Evolutionary conservation across 2,329 filamentous ascomycete genomes (phyloP).

Genomic region (Sarocladium strictum): DNA sequence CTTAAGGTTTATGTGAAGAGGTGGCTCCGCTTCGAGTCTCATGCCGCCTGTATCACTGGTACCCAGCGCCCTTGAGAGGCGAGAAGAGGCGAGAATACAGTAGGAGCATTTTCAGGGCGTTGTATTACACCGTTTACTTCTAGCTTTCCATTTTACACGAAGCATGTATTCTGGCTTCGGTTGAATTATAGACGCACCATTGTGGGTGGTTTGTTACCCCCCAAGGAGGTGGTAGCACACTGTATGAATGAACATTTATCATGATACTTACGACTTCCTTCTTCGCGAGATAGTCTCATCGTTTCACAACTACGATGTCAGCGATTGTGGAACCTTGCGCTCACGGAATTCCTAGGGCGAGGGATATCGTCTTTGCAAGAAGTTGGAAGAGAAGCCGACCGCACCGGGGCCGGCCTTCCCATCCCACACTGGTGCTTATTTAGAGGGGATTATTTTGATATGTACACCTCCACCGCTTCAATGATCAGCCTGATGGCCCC

Average conservation of each 20-base stretch:
- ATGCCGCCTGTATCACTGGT: too few species aligned
- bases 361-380: background rate
- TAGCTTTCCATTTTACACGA: background rate
- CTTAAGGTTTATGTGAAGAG: too few species aligned
- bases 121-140: background rate
- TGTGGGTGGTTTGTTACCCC: background rate
- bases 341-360: background rate
- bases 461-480: background rate
- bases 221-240: background rate
- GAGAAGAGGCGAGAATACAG: too few species aligned
- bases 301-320: too few species aligned
- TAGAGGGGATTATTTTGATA: conserved; percentile 7
- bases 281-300: too few species aligned
- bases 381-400: background rate
- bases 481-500: conserved; percentile 1
- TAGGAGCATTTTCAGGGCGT: background rate
- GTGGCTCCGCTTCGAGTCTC: too few species aligned
- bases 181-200: background rate
- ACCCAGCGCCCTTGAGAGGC: too few species aligned
- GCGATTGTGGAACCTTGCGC: background rate
- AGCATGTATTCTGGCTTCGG: background rate
- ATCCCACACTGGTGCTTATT: background rate
- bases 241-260: conserved; percentile 6
- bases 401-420: background rate
- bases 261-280: background rate